These are phyloP conservation scores for Mortierella claussenii DNA, from an alignment of 192 early-diverging fungal species.

Conservation along the genomic window DNA sequence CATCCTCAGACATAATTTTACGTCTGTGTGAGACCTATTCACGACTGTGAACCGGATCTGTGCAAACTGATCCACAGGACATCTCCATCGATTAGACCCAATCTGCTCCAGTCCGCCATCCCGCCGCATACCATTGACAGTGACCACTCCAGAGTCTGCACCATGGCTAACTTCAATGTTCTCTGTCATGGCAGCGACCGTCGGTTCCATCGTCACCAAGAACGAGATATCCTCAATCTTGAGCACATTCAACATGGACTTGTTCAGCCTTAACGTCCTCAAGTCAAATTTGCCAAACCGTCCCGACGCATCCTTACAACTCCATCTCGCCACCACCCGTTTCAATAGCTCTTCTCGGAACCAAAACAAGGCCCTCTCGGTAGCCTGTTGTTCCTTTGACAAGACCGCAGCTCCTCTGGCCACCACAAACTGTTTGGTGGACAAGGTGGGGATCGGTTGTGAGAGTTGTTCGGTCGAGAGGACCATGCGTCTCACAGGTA, in stretches of 20 bases:
- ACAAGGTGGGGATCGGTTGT: conserved; percentile 73
- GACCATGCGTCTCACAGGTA: conserved; percentile 73
- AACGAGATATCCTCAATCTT: conserved; percentile 72
- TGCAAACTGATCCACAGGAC: conserved; percentile 58
- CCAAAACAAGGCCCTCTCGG: conserved; percentile 76
- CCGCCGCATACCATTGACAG: no score
- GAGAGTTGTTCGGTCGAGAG: conserved; percentile 59
- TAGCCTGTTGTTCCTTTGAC: conserved; percentile 63
- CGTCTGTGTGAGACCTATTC: conserved; percentile 64
- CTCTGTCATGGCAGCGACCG: conserved; percentile 22
- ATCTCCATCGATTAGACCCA: conserved; percentile 56
- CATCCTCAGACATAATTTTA: conserved; percentile 63
- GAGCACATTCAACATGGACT: conserved; percentile 66
- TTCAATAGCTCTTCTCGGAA: conserved; percentile 74
- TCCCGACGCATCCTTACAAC: conserved; percentile 56
- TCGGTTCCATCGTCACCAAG: conserved; percentile 54
- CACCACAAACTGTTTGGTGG: conserved; percentile 84
- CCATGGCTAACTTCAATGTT: not conserved
- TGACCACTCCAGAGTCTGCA: no score
- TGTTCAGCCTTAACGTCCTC: conserved; percentile 62
- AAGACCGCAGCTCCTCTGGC: conserved; percentile 61
- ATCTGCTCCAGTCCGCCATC: conserved; percentile 39
- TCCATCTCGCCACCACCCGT: conserved; percentile 58
- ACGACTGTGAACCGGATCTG: conserved; percentile 57
- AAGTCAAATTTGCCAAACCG: conserved; percentile 67